Percentiles rank a stretch among this genome's conserved stretches.
These are phyloP conservation scores for Lomentospora prolificans DNA, from an alignment of 2,329 filamentous ascomycete species.

Conservation along the genomic window DNA sequence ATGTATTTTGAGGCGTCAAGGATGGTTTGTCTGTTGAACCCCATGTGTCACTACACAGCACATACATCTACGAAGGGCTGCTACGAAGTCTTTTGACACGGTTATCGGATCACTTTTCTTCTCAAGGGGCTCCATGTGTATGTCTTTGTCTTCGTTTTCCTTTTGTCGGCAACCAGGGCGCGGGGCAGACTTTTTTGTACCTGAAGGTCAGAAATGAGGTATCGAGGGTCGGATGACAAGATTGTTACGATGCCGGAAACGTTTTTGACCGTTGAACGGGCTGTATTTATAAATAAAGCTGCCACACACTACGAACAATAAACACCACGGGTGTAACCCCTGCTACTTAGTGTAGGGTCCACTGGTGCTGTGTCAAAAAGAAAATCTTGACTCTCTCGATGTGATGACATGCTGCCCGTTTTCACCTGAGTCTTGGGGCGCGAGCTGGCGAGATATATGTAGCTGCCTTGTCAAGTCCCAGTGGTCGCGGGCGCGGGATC, in stretches of 20 bases:
- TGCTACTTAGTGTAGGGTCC: background rate
- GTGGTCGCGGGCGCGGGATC: no score
- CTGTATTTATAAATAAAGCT: constrained; percentile 1
- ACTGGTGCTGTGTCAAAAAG: background rate
- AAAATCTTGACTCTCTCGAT: background rate
- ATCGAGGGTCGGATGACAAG: constrained; percentile 1
- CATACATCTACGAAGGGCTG: background rate
- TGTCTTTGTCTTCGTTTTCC: background rate
- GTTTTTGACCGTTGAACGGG: background rate
- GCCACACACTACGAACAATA: background rate
- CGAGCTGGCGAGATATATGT: no score
- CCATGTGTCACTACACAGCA: background rate
- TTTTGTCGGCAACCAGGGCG: background rate
- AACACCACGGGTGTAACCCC: background rate
- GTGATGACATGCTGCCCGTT: no score
- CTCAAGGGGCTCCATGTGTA: background rate
- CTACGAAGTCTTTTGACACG: background rate
- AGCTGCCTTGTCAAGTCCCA: no score
- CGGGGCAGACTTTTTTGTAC: background rate
- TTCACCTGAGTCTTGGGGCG: no score
- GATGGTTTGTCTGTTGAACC: background rate
- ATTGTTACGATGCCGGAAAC: background rate
- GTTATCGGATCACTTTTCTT: background rate
- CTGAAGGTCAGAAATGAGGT: background rate
- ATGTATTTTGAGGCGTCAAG: background rate